Conservation (phyloP, 345 rosid species). For the Luvunga scandens region DNA sequence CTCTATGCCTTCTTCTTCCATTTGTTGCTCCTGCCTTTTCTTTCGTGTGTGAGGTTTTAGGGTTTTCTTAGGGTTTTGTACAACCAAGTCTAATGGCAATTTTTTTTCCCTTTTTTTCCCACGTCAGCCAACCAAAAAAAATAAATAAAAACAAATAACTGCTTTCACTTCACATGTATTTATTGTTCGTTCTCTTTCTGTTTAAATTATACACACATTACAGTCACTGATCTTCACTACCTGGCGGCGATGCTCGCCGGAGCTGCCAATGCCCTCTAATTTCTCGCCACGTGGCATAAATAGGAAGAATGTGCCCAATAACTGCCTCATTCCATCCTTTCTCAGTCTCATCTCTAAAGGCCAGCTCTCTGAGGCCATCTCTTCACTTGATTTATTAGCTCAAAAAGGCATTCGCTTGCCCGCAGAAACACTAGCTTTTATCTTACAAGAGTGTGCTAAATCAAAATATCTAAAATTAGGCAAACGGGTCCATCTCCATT, state of each 20-base stretch:
- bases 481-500: conserved; percentile 74
- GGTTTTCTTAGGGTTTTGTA: conserved; percentile 9
- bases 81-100: no score
- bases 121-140: no score
- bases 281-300: conserved; percentile 36
- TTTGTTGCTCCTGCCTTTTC: background rate
- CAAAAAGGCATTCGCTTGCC: conserved; percentile 59
- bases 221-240: background rate
- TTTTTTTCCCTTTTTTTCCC: no score
- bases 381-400: conserved; percentile 48
- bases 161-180: no score
- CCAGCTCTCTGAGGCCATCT: conserved; percentile 47
- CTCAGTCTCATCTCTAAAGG: conserved; percentile 29
- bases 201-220: background rate
- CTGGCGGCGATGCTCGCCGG: conserved; percentile 26
- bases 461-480: conserved; percentile 52
- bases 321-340: conserved; percentile 44
- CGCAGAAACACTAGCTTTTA: conserved; percentile 36
- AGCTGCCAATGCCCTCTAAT: conserved; percentile 13
- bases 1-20: conserved; percentile 41
- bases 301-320: conserved; percentile 25
- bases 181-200: no score
- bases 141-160: no score
- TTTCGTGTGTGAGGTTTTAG: conserved; percentile 13
- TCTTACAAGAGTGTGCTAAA: conserved; percentile 42